A percentile compares a stretch with the other conserved stretches of the same genome.
Evolutionary conservation across 78 protist genomes (phyloP).

Genomic region (Dictyostelium brefeldianum): DNA sequence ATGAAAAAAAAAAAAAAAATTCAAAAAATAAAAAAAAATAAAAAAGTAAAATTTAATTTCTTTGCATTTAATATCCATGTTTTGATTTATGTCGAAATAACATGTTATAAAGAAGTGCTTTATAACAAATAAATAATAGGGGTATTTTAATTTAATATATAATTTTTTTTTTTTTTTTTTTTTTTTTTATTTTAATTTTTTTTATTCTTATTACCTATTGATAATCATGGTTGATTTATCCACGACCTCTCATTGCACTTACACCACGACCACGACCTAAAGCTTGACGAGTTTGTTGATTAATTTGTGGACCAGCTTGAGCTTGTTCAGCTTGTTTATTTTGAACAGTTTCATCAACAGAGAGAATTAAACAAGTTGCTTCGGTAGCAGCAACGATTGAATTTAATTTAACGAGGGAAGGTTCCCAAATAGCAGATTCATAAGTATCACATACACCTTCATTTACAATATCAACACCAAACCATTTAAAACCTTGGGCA

Average conservation of each 20-base stretch:
- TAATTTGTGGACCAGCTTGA: slow-evolving; percentile 79
- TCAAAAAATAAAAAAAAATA: too few species aligned
- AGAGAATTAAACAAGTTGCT: slow-evolving; percentile 98
- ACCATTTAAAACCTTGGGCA: slow-evolving; percentile 91
- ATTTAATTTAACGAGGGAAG: slow-evolving; percentile 96
- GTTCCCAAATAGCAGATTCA: slow-evolving; percentile 99
- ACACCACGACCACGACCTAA: slow-evolving; percentile 81
- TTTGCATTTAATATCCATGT: too few species aligned
- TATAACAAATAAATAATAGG: too few species aligned
- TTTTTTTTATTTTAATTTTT: neutral
- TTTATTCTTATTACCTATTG: neutral
- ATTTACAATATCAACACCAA: slow-evolving; percentile 97
- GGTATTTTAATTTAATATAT: too few species aligned
- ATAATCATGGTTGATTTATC: slow-evolving; percentile 31
- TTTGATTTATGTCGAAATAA: too few species aligned
- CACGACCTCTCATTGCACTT: slow-evolving; percentile 68
- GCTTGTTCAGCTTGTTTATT: slow-evolving; percentile 91
- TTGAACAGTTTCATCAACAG: slow-evolving; percentile 98
- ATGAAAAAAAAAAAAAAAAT: too few species aligned
- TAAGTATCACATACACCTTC: slow-evolving; percentile 97
- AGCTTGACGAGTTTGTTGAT: slow-evolving; percentile 75
- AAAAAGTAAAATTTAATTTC: too few species aligned
- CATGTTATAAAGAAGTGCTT: too few species aligned
- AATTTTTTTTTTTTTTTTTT: neutral
- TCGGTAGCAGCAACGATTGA: slow-evolving; percentile 98